Base-by-base conservation (phyloP, 192 early-diverging fungal species). In the Physocladia obscura region DNA sequence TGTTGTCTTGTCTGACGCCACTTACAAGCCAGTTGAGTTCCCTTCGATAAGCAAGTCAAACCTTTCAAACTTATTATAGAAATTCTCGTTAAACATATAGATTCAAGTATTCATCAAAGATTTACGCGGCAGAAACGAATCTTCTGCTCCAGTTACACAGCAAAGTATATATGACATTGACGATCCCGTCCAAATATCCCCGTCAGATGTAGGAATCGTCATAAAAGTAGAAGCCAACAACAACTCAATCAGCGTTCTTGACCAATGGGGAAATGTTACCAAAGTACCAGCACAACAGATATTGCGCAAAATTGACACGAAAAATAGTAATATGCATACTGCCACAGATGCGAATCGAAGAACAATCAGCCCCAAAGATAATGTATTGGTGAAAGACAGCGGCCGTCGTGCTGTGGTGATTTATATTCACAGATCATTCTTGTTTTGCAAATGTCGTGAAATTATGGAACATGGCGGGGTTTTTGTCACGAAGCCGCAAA, bases 81-180 rank as follows among this genome's bases (percentile, higher is more conserved):
- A 62, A 62, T 62, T 62, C 36, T 62, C 13, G 13, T 24, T 13
- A 57, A 57, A 15, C 13, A 57, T 26, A 13, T 55, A 82, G 79
- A 84, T 97, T 48, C 86, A 89, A 49, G 94, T 97, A 36, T 92
- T 99, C 73, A 80, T 92, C 4, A 93, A 93, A 65, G 94, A 97
- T 76, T 71, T 99, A 62, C 84, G 92, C 38, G 78, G 87, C 27
- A 87, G 90, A 15, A 84, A 83, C 62, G 94, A 95, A 52, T 81
- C 89, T 8, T 84, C 89, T 35, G 80, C 70, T 0, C 58, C 59
- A 2, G 72, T 77, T 56, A 74, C 82, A 2, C 77, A 79, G 4
- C 82, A 85, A 17, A 89, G 89, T 19, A 85, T 89, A 26, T 91
- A 90, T 71, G 94, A 96, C 57, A 82, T 93, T 22, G 88, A 95